A percentile compares a stretch with the other conserved stretches of the same genome.
Evolutionary conservation across 768 basidiomycete genomes (phyloP).

Genomic region (Boletus reticuloceps): DNA sequence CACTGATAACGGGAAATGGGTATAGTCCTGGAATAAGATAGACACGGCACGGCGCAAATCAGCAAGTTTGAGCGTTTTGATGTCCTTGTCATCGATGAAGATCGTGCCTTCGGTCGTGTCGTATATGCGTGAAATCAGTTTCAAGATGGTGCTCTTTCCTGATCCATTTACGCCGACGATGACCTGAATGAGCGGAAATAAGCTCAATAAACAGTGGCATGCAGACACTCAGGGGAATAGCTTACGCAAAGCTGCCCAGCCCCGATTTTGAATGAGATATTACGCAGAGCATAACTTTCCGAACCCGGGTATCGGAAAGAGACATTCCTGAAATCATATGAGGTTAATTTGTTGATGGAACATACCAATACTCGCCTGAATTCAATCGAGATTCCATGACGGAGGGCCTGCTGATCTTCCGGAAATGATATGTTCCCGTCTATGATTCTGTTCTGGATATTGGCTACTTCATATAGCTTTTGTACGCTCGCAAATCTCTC

Average conservation of each 20-base stretch:
- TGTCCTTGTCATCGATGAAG: slow-evolving; percentile 59
- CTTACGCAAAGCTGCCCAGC: slow-evolving; percentile 74
- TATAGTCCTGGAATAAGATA: slow-evolving; percentile 81
- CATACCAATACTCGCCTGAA: slow-evolving; percentile 42
- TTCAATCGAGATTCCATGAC: slow-evolving; percentile 54
- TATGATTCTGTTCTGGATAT: slow-evolving; percentile 57
- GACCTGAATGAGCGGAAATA: slow-evolving; percentile 39
- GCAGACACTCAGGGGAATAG: slow-evolving; percentile 1
- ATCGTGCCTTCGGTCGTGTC: slow-evolving; percentile 69
- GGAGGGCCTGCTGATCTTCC: slow-evolving; percentile 43
- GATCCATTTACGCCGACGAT: slow-evolving; percentile 80
- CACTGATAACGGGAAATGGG: slow-evolving; percentile 74
- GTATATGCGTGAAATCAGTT: slow-evolving; percentile 68
- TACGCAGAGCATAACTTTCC: slow-evolving; percentile 49
- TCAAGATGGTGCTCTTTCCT: slow-evolving; percentile 78
- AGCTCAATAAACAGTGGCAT: not conserved
- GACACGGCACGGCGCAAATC: slow-evolving; percentile 69
- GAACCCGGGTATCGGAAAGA: slow-evolving; percentile 66
- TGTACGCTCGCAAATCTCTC: slow-evolving; percentile 54
- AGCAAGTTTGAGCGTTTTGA: slow-evolving; percentile 56
- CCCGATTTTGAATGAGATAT: slow-evolving; percentile 68
- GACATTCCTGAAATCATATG: slow-evolving; percentile 48
- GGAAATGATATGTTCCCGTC: slow-evolving; percentile 54
- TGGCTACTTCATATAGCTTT: slow-evolving; percentile 59
- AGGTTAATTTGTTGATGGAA: not conserved